Base-by-base conservation (phyloP, 495 filamentous ascomycete genomes). In the Letharia lupina region DNA sequence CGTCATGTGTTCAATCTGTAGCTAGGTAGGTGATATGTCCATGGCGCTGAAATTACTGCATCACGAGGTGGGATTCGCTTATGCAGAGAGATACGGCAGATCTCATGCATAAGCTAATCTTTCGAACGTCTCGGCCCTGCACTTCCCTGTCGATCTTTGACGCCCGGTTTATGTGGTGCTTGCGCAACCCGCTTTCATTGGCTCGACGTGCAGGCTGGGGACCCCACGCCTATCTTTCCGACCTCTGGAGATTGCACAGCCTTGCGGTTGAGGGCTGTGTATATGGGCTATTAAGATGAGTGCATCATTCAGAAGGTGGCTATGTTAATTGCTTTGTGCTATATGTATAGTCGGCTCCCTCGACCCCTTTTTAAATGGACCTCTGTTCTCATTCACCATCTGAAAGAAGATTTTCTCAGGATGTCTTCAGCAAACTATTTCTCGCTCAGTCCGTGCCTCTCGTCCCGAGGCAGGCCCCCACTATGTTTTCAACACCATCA, bases 181-280 rank as follows among this genome's bases (percentile, higher is more conserved):
- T 13, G 16, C 15, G 33, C 6, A 33, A 37, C 7, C n/a, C 6
- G 16, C 54, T 57, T 9, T 57, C 54, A 57, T 57, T 57, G 31
- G 54, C 33, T 57, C 15, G 1, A 23, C 20, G 0, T 37, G 20
- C 33, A 20, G 54, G 31, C 33, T 37, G 31, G 18, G 33, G 6
- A 57, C 16, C 54, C 16, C 33, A 57, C 54, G 33, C 54, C 1
- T 20, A 20, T 37, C 33, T 57, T 8, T 57, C 33, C 54, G 16
- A 37, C 54, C 33, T n/a, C 54, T 37, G 1, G 1, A 37, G 20
- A 11, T n/a, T 57, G 54, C 54, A 57, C 54, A 57, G 54, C 54
- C 54, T 57, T 57, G 54, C 54, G 54, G 33, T 35, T 20, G 54
- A 37, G 39, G 54, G 54, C 54, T 57, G 54, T 57, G 54, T 20